Evolutionary conservation across 202 grass and related monocot species (phyloP).

Genomic region (Panicum virgatum): DNA sequence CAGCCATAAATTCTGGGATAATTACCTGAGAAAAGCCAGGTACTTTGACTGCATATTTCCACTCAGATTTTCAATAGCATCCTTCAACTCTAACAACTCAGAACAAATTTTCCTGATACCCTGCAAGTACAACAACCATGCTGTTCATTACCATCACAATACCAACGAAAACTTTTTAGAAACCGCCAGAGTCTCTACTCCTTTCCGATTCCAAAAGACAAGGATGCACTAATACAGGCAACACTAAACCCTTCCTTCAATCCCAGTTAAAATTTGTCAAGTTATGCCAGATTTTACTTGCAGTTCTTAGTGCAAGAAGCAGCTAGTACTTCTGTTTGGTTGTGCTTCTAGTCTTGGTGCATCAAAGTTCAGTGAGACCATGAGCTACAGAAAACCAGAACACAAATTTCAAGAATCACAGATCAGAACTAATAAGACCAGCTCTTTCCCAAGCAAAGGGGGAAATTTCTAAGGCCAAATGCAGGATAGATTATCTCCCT

Average conservation of each 20-base stretch:
- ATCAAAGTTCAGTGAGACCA: neutral
- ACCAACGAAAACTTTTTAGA: neutral
- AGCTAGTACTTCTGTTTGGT: neutral
- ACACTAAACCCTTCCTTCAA: constrained; percentile 8
- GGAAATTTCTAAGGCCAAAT: neutral
- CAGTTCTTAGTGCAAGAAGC: neutral
- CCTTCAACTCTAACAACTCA: constrained; percentile 90
- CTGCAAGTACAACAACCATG: constrained; percentile 43
- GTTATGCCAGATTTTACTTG: constrained; percentile 26
- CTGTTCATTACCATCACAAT: neutral
- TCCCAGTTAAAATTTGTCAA: neutral
- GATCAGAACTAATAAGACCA: neutral
- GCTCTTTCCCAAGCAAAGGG: neutral
- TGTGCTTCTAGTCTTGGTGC: neutral
- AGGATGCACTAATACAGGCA: neutral
- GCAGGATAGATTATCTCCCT: neutral
- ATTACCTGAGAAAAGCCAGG: constrained; percentile 82
- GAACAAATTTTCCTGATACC: constrained; percentile 90
- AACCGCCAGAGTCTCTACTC: constrained; percentile 1
- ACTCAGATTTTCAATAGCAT: constrained; percentile 87
- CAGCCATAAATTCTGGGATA: neutral
- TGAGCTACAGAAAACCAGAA: neutral
- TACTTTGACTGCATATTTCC: constrained; percentile 90
- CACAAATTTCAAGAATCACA: constrained; percentile 4
- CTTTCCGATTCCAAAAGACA: constrained; percentile 16